Evolutionary conservation across 2,329 filamentous ascomycete genomes (phyloP), one percentile per base, ranked within the genome.

Genomic region (Coleophoma eucalyptorum): DNA sequence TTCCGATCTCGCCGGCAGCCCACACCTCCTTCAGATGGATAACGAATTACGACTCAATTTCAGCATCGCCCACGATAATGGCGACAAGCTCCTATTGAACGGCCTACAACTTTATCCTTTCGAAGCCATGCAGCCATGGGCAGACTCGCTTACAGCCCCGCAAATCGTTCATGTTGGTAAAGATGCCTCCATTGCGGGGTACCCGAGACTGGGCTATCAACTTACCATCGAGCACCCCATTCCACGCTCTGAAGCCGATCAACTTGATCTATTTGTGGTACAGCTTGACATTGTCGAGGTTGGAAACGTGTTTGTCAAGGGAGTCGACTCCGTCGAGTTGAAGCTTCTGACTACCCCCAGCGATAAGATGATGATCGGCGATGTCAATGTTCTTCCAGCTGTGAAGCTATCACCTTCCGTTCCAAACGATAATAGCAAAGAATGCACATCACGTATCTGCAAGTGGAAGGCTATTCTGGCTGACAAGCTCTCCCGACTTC

Each of bases 271-370:
- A 3, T 65, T 85, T 48, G 65, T 71, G 35, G 61, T 87, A 51
- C 73, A 79, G 55, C 67, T 87, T 35, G 73, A 81, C 56, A 76
- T 88, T 54, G 74, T 83, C 52, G 77, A 83, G 63, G 77, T 87
- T 21, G 80, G 79, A 51, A 67, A 74, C 48, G 69, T 72, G 41
- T 81, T 83, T 52, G 66, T 86, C 49, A 69, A 79, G 42, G 73
- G 69, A 20, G 71, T 84, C 20, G 76, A 79, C 35, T 69, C 70
- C 26, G 73, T 90, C 51, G 76, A 79, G 43, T 71, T 89, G 43
- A 79, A 78, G 58, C 70, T 89, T 16, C 72, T 90, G 64, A 79
- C 84, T 71, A 80, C 78, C 1, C 72, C 75, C 4, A 68, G 68
- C 15, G 76, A 76, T 49, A 76, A 78, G 45, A 70, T 87, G 35